Evolutionary conservation across 2,329 filamentous ascomycete genomes (phyloP), one percentile per base, ranked within the genome.

Genomic region (Cucurbitaria berberidis): DNA sequence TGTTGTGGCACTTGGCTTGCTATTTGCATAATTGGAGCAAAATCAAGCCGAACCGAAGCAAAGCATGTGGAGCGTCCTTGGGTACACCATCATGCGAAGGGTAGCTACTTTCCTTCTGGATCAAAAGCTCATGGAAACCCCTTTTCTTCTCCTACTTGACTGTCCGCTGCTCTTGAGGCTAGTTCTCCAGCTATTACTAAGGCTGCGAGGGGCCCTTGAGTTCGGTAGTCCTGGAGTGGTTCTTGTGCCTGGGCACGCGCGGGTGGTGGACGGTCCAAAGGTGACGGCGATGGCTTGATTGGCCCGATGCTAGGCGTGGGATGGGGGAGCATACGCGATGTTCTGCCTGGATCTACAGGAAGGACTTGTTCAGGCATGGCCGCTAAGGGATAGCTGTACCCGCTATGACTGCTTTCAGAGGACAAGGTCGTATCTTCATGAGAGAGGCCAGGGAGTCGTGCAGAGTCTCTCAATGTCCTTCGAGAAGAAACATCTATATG

Each of bases 401-500:
- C 59, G 44, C 60, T 69, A 18, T 68, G 63, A 4, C 66, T 63
- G 34, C 73, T 75, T 44, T 76, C 72, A 1, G 74, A 76, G n/a
- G 75, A 77, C 34, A 74, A 48, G 0, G 69, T 75, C 3, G 74
- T 76, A 35, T 77, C 74, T 44, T 76, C 73, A 32, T 72, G 74
- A n/a, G 66, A 66, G 29, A 77, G 65, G 11, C 66, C 59, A 18
- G 75, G 75, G 8, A 74, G 61, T 21, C 64, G 61, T 16, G 59
- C 35, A 6, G 63, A 48, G 15, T 75, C 73, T 22, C 71, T 66
- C 29, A 57, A 55, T 15, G 71, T 59, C 26, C 73, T 60, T 15
- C 74, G 62, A 15, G 73, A 69, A n/a, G 67, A 60, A 9, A 70
- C 48, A 15, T 75, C 72, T 9, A 65, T 41, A 15, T 63, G 53